Evolutionary conservation across 2,329 filamentous ascomycete genomes (phyloP).

Genomic region (Colletotrichum caudatum): DNA sequence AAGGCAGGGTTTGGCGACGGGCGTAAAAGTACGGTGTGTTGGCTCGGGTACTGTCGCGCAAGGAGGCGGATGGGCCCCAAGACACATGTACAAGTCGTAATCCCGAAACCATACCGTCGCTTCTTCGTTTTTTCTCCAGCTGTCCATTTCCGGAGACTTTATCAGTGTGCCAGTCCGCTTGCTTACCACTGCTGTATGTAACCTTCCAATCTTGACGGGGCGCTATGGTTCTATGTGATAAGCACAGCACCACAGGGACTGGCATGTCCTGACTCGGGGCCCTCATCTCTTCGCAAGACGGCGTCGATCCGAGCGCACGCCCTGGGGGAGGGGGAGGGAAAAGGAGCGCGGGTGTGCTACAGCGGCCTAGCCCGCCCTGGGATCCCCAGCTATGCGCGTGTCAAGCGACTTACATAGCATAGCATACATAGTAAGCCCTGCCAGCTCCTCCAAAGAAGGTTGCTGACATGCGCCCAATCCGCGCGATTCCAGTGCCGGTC

Average conservation of each 20-base stretch:
- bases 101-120: not conserved
- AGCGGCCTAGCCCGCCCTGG: conserved; percentile 12
- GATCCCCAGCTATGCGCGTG: conserved; percentile 14
- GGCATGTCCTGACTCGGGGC: not conserved
- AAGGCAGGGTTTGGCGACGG: too few species aligned
- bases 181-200: too few species aligned
- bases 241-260: not conserved
- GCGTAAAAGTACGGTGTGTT: too few species aligned
- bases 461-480: not conserved
- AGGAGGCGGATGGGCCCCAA: too few species aligned
- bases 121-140: not conserved
- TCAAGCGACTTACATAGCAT: not conserved
- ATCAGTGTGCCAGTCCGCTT: too few species aligned
- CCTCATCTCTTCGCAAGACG: not conserved
- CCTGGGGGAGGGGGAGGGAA: too few species aligned
- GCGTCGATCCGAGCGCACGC: conserved; percentile 2
- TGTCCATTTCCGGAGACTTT: not conserved
- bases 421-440: not conserved
- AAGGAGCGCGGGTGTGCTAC: not conserved
- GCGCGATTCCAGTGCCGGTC: not conserved
- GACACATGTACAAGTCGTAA: too few species aligned
- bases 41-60: too few species aligned
- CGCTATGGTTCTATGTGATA: too few species aligned
- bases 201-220: not conserved
- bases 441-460: not conserved